Evolutionary conservation across 345 rosid species (phyloP).

Genomic region (Moringa oleifera): DNA sequence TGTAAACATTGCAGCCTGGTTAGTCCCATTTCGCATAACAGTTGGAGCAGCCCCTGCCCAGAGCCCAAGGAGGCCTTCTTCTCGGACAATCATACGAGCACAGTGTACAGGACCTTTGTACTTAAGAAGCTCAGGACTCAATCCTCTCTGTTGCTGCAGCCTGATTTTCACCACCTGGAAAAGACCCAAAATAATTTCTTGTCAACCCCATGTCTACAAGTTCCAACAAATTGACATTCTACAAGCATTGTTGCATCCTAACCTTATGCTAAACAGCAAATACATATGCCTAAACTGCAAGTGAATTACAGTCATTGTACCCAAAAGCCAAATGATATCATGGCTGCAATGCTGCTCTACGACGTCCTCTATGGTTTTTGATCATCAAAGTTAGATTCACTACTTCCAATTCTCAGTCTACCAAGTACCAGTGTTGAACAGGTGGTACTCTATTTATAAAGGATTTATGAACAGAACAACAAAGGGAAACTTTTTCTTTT

Average conservation of each 20-base stretch:
- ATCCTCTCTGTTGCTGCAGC: constrained; percentile 89
- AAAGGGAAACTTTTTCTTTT: no score
- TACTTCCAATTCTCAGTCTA: neutral
- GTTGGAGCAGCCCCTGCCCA: constrained; percentile 99
- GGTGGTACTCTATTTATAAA: neutral
- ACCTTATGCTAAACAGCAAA: neutral
- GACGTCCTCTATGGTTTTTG: neutral
- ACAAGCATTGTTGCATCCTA: no score
- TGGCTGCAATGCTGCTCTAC: neutral
- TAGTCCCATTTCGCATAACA: constrained; percentile 94
- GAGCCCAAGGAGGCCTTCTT: constrained; percentile 78
- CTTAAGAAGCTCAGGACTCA: constrained; percentile 70
- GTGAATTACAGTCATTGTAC: neutral
- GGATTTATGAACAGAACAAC: no score
- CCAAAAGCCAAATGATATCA: neutral
- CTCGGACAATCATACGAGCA: constrained; percentile 55
- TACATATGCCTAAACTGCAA: no score
- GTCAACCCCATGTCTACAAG: neutral
- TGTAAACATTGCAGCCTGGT: constrained; percentile 96
- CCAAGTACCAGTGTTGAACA: neutral
- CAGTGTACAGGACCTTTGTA: constrained; percentile 94
- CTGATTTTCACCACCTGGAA: constrained; percentile 90
- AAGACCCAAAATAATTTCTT: constrained; percentile 9
- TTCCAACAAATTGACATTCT: no score
- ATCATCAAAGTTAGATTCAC: neutral